Conservation (phyloP, 371 early-diverging fungal species). For the Mucor plumbeus region DNA sequence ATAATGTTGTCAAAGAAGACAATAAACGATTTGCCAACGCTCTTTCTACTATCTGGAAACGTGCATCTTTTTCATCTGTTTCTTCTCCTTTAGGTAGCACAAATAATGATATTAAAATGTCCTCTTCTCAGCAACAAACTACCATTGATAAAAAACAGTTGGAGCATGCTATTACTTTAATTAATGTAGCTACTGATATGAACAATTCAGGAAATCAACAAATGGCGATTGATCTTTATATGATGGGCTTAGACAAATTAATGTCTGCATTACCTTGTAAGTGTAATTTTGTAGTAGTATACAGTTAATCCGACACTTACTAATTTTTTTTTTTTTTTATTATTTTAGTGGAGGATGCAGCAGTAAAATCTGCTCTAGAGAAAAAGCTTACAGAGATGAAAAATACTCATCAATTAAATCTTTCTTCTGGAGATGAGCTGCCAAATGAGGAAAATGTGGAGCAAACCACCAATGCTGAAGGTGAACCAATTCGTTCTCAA, state of each 20-base stretch:
- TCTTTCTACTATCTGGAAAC: slow-evolving; percentile 30
- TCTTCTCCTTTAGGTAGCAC: background rate
- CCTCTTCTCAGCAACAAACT: slow-evolving; percentile 1
- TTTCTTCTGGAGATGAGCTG: slow-evolving; percentile 14
- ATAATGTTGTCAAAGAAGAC: slow-evolving; percentile 26
- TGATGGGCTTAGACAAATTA: slow-evolving; percentile 54
- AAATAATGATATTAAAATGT: slow-evolving; percentile 7
- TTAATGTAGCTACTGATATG: slow-evolving; percentile 54
- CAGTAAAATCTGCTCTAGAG: slow-evolving; percentile 44
- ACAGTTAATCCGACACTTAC: background rate
- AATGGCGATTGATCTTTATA: slow-evolving; percentile 57
- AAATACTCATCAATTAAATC: slow-evolving; percentile 26
- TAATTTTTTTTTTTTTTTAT: background rate
- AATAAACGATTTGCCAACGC: slow-evolving; percentile 16
- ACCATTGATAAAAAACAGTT: slow-evolving; percentile 46
- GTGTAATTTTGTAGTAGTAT: slow-evolving; percentile 3
- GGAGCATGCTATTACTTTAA: slow-evolving; percentile 53
- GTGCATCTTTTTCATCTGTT: slow-evolving; percentile 37
- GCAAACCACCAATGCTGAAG: slow-evolving; percentile 1
- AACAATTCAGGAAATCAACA: slow-evolving; percentile 46
- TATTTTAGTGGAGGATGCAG: slow-evolving; percentile 50
- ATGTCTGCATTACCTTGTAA: slow-evolving; percentile 59
- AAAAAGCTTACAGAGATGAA: slow-evolving; percentile 39
- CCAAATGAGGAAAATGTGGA: slow-evolving; percentile 19
- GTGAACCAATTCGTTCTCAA: slow-evolving; percentile 24